A percentile compares a stretch with the other conserved stretches of the same genome.
Conservation (phyloP, 2,329 filamentous ascomycete genomes). For the Geosmithia flava region DNA sequence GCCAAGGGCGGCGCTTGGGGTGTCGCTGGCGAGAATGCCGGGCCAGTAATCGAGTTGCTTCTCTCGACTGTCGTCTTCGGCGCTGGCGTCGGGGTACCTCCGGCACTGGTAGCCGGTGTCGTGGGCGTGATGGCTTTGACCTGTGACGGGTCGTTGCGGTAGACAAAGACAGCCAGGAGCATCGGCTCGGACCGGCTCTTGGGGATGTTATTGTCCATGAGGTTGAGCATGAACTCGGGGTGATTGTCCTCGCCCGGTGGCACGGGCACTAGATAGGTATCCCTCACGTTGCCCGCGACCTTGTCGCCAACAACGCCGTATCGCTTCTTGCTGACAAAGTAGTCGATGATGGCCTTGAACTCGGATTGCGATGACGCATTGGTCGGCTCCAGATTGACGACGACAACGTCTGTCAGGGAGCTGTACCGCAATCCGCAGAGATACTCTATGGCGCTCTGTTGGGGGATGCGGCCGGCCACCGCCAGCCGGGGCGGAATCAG, state of each 20-base stretch:
- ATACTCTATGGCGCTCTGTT: slow-evolving; percentile 78
- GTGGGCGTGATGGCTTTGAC: not conserved
- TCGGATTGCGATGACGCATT: slow-evolving; percentile 39
- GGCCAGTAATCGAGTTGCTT: slow-evolving; percentile 34
- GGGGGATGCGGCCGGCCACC: slow-evolving; percentile 70
- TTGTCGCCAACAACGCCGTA: slow-evolving; percentile 83
- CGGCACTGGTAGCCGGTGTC: not conserved
- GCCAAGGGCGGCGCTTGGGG: slow-evolving; percentile 22
- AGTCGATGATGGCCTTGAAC: slow-evolving; percentile 72
- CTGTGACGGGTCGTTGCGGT: slow-evolving; percentile 42
- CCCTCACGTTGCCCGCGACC: slow-evolving; percentile 62
- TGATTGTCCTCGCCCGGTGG: slow-evolving; percentile 57
- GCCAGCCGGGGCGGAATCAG: slow-evolving; percentile 59
- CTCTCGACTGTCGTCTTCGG: slow-evolving; percentile 19
- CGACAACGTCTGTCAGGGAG: slow-evolving; percentile 69
- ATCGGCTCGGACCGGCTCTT: slow-evolving; percentile 60
- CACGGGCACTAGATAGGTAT: slow-evolving; percentile 85
- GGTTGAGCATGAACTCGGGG: slow-evolving; percentile 77
- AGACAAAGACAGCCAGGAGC: slow-evolving; percentile 75
- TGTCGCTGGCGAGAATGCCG: slow-evolving; percentile 42
- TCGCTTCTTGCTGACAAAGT: slow-evolving; percentile 69
- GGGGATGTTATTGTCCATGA: slow-evolving; percentile 75
- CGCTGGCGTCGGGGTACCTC: slow-evolving; percentile 20
- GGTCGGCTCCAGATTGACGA: slow-evolving; percentile 59
- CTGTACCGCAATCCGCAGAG: slow-evolving; percentile 78